A percentile compares a stretch with the other conserved stretches of the same genome.
phyloP scores from a whole-genome alignment of 352 stramenopile genomes.

The Phytopythium litorale region DNA sequence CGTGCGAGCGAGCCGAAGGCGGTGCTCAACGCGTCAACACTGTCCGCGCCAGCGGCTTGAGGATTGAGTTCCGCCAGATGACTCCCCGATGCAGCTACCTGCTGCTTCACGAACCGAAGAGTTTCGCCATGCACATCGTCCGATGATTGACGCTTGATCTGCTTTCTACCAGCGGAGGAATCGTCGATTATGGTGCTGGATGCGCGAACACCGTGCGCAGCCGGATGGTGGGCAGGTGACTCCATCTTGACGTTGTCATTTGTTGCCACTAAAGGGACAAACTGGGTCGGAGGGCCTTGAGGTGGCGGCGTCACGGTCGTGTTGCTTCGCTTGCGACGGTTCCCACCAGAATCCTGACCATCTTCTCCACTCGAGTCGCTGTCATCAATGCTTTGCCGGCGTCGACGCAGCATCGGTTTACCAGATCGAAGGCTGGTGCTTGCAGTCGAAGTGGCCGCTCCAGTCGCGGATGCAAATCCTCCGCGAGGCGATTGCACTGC shows the following conservation, averaged over 20 bases:
- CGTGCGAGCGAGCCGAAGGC: slow-evolving; percentile 2
- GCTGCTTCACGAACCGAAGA: slow-evolving; percentile 36
- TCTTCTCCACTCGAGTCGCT: slow-evolving; percentile 63
- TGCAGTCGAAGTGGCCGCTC: background rate
- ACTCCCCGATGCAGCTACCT: slow-evolving; percentile 17
- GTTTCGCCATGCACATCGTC: slow-evolving; percentile 30
- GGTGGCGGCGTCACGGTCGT: slow-evolving; percentile 24
- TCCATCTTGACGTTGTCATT: slow-evolving; percentile 1
- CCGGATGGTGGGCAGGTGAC: slow-evolving; percentile 9
- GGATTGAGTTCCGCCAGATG: background rate
- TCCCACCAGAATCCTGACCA: slow-evolving; percentile 39
- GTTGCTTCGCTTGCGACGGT: slow-evolving; percentile 68
- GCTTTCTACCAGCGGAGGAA: slow-evolving; percentile 33
- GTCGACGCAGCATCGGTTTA: slow-evolving; percentile 33
- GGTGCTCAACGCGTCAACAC: background rate
- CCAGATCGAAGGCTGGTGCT: slow-evolving; percentile 7
- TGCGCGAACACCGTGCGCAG: slow-evolving; percentile 2
- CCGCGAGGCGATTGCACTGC: slow-evolving; percentile 5
- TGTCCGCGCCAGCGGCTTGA: background rate
- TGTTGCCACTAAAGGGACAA: background rate
- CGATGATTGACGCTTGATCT: slow-evolving; percentile 46
- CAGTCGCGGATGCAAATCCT: background rate
- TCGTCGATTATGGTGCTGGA: slow-evolving; percentile 4
- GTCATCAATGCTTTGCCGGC: slow-evolving; percentile 47
- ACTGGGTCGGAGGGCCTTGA: background rate